A percentile compares a stretch with the other conserved stretches of the same genome.
Conservation (phyloP, 2,329 filamentous ascomycete genomes). For the Neonectria sp. region DNA sequence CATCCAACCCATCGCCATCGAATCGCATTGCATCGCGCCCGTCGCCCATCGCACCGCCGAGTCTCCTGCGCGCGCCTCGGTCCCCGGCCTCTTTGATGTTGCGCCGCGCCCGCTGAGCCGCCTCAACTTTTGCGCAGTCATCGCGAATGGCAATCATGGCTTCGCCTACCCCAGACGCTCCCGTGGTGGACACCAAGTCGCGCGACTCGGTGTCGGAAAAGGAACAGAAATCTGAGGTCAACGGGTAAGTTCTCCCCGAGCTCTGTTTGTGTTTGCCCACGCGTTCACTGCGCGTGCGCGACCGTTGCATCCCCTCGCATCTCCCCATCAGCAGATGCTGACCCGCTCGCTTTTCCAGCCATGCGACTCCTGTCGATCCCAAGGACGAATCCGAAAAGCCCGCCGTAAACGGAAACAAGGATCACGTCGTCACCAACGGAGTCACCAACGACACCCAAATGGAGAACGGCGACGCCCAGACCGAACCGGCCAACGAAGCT, state of each 20-base stretch:
- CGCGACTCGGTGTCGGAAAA: slow-evolving; percentile 47
- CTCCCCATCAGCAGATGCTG: slow-evolving; percentile 39
- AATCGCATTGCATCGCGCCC: slow-evolving; percentile 20
- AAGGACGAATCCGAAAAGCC: slow-evolving; percentile 43
- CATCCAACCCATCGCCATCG: slow-evolving; percentile 30
- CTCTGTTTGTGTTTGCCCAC: slow-evolving; percentile 28
- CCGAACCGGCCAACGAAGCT: slow-evolving; percentile 24
- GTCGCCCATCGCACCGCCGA: slow-evolving; percentile 19
- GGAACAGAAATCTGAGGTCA: slow-evolving; percentile 53
- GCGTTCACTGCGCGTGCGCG: slow-evolving; percentile 34
- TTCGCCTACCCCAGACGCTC: slow-evolving; percentile 61
- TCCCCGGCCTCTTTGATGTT: slow-evolving; percentile 53
- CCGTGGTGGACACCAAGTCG: slow-evolving; percentile 65
- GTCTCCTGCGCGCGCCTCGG: slow-evolving; percentile 26
- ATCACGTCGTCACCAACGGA: slow-evolving; percentile 43
- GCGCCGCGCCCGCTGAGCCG: slow-evolving; percentile 50
- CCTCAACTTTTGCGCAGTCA: slow-evolving; percentile 47
- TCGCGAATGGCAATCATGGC: slow-evolving; percentile 69
- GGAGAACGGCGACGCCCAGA: slow-evolving; percentile 34
- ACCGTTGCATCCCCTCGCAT: slow-evolving; percentile 15
- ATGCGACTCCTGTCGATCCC: slow-evolving; percentile 44
- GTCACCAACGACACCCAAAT: slow-evolving; percentile 44
- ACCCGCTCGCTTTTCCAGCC: slow-evolving; percentile 45
- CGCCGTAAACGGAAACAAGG: slow-evolving; percentile 46
- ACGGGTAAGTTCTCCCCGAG: slow-evolving; percentile 54